A percentile compares a stretch with the other conserved stretches of the same genome.
These are phyloP conservation scores for Pezicula neosporulosa DNA, from an alignment of 2,329 filamentous ascomycete genomes.

Conservation along the genomic window DNA sequence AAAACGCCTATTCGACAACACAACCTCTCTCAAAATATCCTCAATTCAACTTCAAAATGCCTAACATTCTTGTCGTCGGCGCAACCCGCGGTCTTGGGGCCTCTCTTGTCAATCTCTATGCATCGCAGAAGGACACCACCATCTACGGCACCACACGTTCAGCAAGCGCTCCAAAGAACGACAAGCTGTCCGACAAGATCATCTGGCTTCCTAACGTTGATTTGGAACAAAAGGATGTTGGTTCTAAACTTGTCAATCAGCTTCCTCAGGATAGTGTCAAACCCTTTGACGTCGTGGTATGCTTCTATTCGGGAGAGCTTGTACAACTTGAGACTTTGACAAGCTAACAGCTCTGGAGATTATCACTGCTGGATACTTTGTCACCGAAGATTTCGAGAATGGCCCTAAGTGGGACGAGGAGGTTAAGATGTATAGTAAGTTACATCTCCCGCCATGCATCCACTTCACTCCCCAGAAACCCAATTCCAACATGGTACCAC, in stretches of 20 bases:
- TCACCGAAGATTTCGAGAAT: constrained; percentile 56
- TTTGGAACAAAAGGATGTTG: constrained; percentile 44
- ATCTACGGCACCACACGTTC: constrained; percentile 61
- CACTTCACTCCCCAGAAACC: constrained; percentile 11
- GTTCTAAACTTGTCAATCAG: constrained; percentile 42
- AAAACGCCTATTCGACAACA: too few relatives aligned
- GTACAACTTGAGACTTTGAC: neutral
- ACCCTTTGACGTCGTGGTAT: constrained; percentile 41
- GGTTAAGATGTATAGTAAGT: constrained; percentile 68
- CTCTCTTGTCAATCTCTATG: constrained; percentile 56
- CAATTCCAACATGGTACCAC: neutral
- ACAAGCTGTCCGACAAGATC: constrained; percentile 35
- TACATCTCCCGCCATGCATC: constrained; percentile 50
- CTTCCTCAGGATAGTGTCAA: constrained; percentile 32
- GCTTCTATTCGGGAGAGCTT: constrained; percentile 14
- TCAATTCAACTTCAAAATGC: constrained; percentile 28
- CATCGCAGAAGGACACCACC: constrained; percentile 38
- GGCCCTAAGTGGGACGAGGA: constrained; percentile 64
- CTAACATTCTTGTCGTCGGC: constrained; percentile 59
- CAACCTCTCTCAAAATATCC: too few relatives aligned
- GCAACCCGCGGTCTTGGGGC: constrained; percentile 67
- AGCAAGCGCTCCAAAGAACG: constrained; percentile 36
- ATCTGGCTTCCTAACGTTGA: constrained; percentile 59
- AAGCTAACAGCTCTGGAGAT: constrained; percentile 41
- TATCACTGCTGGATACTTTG: constrained; percentile 68